Conservation (phyloP, 2,329 filamentous ascomycete genomes). For the Microsporum canis region DNA sequence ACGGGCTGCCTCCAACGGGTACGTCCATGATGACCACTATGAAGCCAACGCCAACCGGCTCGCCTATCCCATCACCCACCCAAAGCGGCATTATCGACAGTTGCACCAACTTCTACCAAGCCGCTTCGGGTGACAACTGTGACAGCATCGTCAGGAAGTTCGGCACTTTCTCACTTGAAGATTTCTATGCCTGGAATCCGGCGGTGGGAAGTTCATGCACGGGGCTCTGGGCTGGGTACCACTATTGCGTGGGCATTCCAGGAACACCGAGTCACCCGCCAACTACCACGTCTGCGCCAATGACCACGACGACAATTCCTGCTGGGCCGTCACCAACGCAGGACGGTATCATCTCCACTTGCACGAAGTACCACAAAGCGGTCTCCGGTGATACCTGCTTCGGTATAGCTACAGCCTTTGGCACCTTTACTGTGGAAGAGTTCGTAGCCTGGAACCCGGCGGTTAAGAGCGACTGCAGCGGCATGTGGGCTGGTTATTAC, state of each 20-base stretch:
- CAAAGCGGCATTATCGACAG: constrained; percentile 4
- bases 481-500: constrained; percentile 16
- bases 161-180: not conserved
- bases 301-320: not conserved
- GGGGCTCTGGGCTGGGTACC: constrained; percentile 16
- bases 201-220: constrained; percentile 10
- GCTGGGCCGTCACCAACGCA: not conserved
- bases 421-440: not conserved
- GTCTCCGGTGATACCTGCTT: not conserved
- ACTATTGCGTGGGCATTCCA: constrained; percentile 16
- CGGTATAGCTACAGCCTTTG: not conserved
- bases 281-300: not conserved
- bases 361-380: not conserved
- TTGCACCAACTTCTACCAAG: constrained; percentile 4
- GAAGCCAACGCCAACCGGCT: not conserved
- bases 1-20: constrained; percentile 3
- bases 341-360: not conserved
- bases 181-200: constrained; percentile 6
- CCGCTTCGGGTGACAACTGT: not conserved
- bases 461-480: constrained; percentile 15
- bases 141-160: not conserved
- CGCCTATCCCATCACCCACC: constrained; percentile 2
- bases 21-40: not conserved
- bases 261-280: not conserved
- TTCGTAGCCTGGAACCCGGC: constrained; percentile 20